Evolutionary conservation across 208 protist species (phyloP).

Genomic region (Naegleria fowleri): DNA sequence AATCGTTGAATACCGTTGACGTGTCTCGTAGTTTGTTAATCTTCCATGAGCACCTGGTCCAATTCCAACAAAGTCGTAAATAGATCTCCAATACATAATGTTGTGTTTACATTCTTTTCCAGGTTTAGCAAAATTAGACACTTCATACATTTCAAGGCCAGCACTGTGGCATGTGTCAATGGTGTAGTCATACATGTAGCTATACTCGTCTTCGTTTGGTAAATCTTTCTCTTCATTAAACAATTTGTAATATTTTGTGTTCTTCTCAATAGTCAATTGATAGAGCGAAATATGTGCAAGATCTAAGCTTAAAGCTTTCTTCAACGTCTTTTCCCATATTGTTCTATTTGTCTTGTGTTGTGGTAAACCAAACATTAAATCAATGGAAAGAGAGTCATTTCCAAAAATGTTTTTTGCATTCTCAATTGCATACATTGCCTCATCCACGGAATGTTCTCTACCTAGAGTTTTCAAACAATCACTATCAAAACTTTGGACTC

Average conservation of each 20-base stretch:
- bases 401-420: not conserved
- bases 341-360: not conserved
- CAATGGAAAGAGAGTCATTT: not conserved
- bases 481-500: not conserved
- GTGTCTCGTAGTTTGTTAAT: not conserved
- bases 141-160: constrained; percentile 4
- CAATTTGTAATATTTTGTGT: not conserved
- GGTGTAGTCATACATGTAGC: not conserved
- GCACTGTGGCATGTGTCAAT: not conserved
- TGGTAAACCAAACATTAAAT: constrained; percentile 16
- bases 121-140: not conserved
- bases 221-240: not conserved
- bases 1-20: not conserved
- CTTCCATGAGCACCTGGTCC: constrained; percentile 14
- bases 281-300: not conserved
- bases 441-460: not conserved
- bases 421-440: not conserved
- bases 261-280: constrained; percentile 25
- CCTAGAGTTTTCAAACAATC: not conserved
- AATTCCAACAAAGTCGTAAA: not conserved
- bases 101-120: constrained; percentile 12
- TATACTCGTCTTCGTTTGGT: not conserved
- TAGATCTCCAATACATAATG: not conserved
- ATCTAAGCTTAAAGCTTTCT: not conserved
- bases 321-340: not conserved